Evolutionary conservation across 2,329 filamentous ascomycete genomes (phyloP), one percentile per base, ranked within the genome.

Genomic region (Fusarium ramigenum): DNA sequence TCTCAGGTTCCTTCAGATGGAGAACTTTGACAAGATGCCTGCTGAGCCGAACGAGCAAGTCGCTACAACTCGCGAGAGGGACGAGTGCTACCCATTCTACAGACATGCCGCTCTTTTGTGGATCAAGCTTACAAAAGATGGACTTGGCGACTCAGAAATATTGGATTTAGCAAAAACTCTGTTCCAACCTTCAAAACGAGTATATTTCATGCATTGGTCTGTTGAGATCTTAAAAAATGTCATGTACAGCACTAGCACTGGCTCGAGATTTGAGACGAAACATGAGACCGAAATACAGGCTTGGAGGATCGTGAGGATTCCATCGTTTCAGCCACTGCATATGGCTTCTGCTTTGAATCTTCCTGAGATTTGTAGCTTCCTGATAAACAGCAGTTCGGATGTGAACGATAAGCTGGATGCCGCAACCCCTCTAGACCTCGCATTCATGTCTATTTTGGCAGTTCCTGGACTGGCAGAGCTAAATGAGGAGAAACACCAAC

Each of bases 321-420:
- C 25, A 25, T 25, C 39, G 2, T 67, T 60, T 7, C 9, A 32
- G 4, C 65, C 72, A 16, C 15, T 74, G 0, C 68, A 74, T 6
- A 57, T 74, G 46, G 71, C 68, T 25, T 15, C 72, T 18, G 54
- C 61, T 5, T 43, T 74, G 36, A 61, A 56, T 39, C 15, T 72
- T 1, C 58, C 49, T 1, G 67, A 74, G 18, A 52, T 74, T 12
- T 74, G 67, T 28, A 4, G 5, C 1, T 66, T 47, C 7, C 47
- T 74, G 7, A 40, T 66, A 1, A 0, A 30, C 0, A 25, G 16
- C 5, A 46, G 28, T 9, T 39, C 39, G 1, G 23, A 11, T 7
- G 36, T 32, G 19, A 53, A 62, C 4, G 0, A 30, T 1, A 50
- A 23, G 4, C 47, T 42, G 0, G 16, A 44, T 18, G 3, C 18